Conservation (phyloP, 192 early-diverging fungal species). For the Coemansia guatemalensis region DNA sequence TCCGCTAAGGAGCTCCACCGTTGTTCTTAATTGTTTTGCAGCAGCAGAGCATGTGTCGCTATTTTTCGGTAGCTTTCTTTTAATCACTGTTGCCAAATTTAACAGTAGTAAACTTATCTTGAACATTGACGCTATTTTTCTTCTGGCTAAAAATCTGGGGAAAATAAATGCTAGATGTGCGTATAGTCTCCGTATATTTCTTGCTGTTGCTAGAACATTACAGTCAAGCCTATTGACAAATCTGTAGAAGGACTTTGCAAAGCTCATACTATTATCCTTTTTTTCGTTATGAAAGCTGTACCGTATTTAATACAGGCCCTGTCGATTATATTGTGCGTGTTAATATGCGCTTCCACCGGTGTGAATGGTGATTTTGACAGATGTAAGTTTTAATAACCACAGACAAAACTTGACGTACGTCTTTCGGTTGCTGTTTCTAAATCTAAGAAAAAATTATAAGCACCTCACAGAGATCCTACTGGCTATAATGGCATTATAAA, state of each 20-base stretch:
- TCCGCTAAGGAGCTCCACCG: slow-evolving; percentile 22
- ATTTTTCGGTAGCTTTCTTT: slow-evolving; percentile 1
- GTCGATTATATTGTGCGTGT: not conserved
- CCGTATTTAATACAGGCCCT: not conserved
- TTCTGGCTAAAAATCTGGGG: not conserved
- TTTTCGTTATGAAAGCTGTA: not conserved
- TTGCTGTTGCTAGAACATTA: not conserved
- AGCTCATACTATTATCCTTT: not conserved
- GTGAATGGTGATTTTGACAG: slow-evolving; percentile 28
- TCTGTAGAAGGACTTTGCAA: not conserved
- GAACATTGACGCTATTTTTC: not conserved
- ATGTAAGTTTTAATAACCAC: slow-evolving; percentile 15
- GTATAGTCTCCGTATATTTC: not conserved
- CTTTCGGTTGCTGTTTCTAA: not conserved
- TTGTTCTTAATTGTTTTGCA: not conserved
- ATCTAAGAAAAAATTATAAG: not conserved
- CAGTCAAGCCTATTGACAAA: not conserved
- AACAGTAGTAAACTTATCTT: not conserved
- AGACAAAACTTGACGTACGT: not conserved
- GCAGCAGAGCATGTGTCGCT: not conserved
- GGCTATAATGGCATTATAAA: not conserved
- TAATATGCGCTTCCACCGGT: slow-evolving; percentile 3
- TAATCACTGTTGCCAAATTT: not conserved
- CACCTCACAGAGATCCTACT: not conserved
- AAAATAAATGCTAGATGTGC: not conserved